Base-by-base conservation (phyloP, 1,139 yeast species). In the Saccharomycopsis phalli region DNA sequence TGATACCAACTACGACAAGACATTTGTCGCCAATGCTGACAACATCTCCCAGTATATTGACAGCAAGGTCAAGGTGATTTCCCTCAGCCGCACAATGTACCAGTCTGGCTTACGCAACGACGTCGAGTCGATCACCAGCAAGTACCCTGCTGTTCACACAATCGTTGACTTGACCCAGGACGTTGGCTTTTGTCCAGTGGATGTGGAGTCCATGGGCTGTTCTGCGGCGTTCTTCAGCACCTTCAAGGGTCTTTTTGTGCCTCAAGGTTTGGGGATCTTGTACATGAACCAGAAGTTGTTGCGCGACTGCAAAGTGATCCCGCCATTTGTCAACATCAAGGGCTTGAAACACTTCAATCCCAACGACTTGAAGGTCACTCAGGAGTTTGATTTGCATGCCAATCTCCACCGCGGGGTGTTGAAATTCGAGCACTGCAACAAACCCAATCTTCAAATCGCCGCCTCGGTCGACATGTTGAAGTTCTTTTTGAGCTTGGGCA, bases 141-240 rank as follows among this genome's bases (percentile, higher is more conserved):
- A 20, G 6, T 45, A 36, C 23, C 33, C 38, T 11, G 45, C 38
- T 4, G 28, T 47, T 16, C 37, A 44, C 23, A 41, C 48, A 5
- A 26, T 47, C 14, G 46, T 43, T 13, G 49, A 47, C 26, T 28
- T 45, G 31, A 45, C 49, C 17, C 49, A 46, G 37, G 48, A 47
- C 29, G 49, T 42, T 16, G 50, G 47, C 1, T 45, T 47, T 17
- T 37, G 38, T 19, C 27, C 34, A 4, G 37, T 45, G 4, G 42
- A 47, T 29, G 44, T 42, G 8, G 16, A 30, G 13, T 31, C 36
- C 1, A 17, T 45, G 31, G 40, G 37, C 10, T 37, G 42, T 16
- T 41, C 47, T 13, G 50, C 45, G 2, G 45, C 37, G 1, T 38
- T 45, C n/a, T 47, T 46, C 33, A 42, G 45, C 16, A 21, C 42